Evolutionary conservation across 1,284 basidiomycete species (phyloP), one percentile per base, ranked within the genome.

Genomic region (Ceratobasidium sp.): DNA sequence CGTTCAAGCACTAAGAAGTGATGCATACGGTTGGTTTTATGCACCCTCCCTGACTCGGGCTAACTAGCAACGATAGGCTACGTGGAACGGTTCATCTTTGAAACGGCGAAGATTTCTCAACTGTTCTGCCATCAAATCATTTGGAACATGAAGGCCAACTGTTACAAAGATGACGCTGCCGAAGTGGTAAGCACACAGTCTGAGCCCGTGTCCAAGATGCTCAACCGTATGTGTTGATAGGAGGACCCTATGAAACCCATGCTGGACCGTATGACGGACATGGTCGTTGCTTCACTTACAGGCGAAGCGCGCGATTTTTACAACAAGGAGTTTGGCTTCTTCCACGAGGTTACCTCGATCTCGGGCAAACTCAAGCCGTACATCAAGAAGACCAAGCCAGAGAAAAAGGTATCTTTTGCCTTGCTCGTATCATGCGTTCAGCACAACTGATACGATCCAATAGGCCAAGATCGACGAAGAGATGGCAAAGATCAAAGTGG

Each of bases 141-240:
- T 80, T 99, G 98, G 98, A 99, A 99, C 85, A 99, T 99, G 98
- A 98, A 98, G 83, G 98, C 98, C 4, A 99, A 99, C 84, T 96
- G 93, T 79, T 98, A 93, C 85, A 96, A 94, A 82, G 98, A 97
- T 82, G 98, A 99, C 82, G 87, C 88, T 14, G 93, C 89, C 12
- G 94, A 96, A 84, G 89, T 93, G 79, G 96, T 95, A 82, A 80
- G 92, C 86, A 75, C 35, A 54, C 50, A 27, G 12, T 62, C 8
- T 27, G 20, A 18, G 50, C 6, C 62, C 55, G 59, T 60, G 64
- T 46, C 65, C 48, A 38, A 12, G 1, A 4, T 41, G 27, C 48
- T 44, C n/a, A 48, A 8, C 30, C 23, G 20, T 20, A 14, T 30
- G 20, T 30, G 41, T 64, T 79, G 77, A 30, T 81, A 96, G 94